Base-by-base conservation (phyloP, 805 yeast genomes). In the Spathaspora arborariae region DNA sequence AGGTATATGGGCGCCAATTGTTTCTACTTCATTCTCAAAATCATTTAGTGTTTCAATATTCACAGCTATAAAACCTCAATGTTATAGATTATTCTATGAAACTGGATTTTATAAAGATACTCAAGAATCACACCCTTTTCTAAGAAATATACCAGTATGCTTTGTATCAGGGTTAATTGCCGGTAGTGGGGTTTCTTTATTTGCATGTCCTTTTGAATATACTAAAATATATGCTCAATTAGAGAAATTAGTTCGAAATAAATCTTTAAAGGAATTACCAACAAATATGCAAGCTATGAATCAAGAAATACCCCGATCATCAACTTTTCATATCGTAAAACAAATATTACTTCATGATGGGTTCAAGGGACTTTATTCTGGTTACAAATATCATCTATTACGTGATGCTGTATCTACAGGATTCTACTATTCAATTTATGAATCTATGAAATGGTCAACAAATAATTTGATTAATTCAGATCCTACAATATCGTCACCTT, bases 141-240 rank as follows among this genome's bases (percentile, higher is more conserved):
- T 48, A 26, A 52, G 60, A 30, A 72, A 72, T 47, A 55, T 69
- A 19, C 75, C 75, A 2, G 74, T 70, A 5, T 67, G 75, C 50
- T 72, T 81, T 45, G 38, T 70, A 1, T 72, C 91, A 0, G 96
- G 96, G 4, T 66, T 77, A 3, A 51, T 79, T 0, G 80, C 94
- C 0, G 96, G 96, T 4, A 78, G 78, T 5, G 64, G 74, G 2
- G 81, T 85, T 11, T 75, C 88, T 2, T 30, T 75, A 5, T 79
- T 82, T 61, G 86, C 90, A 2, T 85, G 92, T 54, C 96, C 96
- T 1, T 88, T 88, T 60, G 96, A 88, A 62, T 79, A 87, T 64
- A 82, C 92, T 41, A 89, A 88, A 62, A 73, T 88, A 7, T 87
- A 84, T 51, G 85, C 92, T 33, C 96, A 88, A 62, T 78, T 88